These are phyloP conservation scores for Alternaria solani DNA, from an alignment of 2,329 filamentous ascomycete species.

Conservation along the genomic window DNA sequence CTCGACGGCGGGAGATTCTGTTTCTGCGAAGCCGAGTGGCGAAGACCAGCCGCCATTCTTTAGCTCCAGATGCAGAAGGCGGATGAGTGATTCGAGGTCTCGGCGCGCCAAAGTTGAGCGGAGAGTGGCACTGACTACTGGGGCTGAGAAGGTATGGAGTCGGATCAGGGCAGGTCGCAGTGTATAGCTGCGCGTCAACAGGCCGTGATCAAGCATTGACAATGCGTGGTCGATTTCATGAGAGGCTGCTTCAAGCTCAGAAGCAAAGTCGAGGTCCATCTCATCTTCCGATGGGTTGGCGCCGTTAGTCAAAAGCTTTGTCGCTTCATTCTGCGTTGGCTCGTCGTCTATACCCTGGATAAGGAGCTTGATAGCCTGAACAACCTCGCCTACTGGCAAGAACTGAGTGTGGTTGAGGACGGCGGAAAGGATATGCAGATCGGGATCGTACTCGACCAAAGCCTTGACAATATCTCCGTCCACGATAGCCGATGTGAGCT, in stretches of 20 bases:
- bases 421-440: constrained; percentile 70
- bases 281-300: constrained; percentile 30
- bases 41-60: constrained; percentile 79
- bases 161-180: constrained; percentile 74
- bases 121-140: constrained; percentile 68
- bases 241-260: constrained; percentile 50
- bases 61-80: constrained; percentile 76
- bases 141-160: constrained; percentile 70
- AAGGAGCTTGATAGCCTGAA: constrained; percentile 70
- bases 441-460: constrained; percentile 71
- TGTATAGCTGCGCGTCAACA: constrained; percentile 68
- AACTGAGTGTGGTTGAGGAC: constrained; percentile 70
- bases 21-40: constrained; percentile 69
- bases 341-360: constrained; percentile 71
- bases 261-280: constrained; percentile 48
- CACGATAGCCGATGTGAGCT: constrained; percentile 57
- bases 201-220: constrained; percentile 71
- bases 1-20: constrained; percentile 40
- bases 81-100: constrained; percentile 75
- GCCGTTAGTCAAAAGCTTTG: constrained; percentile 53
- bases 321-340: constrained; percentile 38
- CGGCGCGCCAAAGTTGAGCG: constrained; percentile 70
- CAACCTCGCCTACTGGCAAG: constrained; percentile 71
- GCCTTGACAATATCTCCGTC: constrained; percentile 69
- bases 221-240: constrained; percentile 73